A percentile compares a stretch with the other conserved stretches of the same genome.
These are phyloP conservation scores for Fragosphaeria purpurea DNA, from an alignment of 2,329 filamentous ascomycete species.

Conservation along the genomic window DNA sequence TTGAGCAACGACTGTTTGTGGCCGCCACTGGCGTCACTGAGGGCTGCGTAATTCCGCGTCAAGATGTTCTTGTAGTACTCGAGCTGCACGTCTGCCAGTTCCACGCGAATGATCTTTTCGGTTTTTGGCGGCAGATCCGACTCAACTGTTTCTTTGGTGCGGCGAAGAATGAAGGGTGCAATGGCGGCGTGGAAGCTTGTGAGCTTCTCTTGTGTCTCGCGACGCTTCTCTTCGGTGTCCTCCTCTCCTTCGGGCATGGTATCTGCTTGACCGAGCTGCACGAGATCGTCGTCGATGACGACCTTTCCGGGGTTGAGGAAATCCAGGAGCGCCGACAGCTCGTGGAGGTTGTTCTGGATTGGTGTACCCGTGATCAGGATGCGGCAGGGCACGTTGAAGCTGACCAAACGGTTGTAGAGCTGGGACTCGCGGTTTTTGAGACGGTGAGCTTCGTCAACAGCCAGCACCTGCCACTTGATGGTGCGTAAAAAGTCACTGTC, in stretches of 20 bases:
- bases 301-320: constrained; percentile 95
- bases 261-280: constrained; percentile 50
- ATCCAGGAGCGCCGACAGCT: constrained; percentile 85
- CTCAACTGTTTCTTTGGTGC: constrained; percentile 95
- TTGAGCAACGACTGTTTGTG: constrained; percentile 94
- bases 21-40: constrained; percentile 81
- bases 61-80: constrained; percentile 99
- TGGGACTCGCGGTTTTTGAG: constrained; percentile 95
- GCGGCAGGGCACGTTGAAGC: constrained; percentile 79
- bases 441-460: constrained; percentile 92
- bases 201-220: constrained; percentile 78
- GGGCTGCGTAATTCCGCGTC: constrained; percentile 87
- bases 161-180: constrained; percentile 85
- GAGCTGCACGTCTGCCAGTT: constrained; percentile 88
- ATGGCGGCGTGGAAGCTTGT: constrained; percentile 77
- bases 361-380: constrained; percentile 94
- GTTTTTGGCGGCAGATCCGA: constrained; percentile 94
- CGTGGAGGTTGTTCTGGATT: constrained; percentile 92
- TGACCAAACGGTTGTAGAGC: constrained; percentile 73
- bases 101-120: constrained; percentile 97
- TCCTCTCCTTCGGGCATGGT: constrained; percentile 20
- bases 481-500: constrained; percentile 76
- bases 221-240: constrained; percentile 37
- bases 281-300: constrained; percentile 82
- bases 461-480: constrained; percentile 96